These are phyloP conservation scores for Trichophyton schoenleinii DNA, from an alignment of 2,329 filamentous ascomycete species.

Conservation along the genomic window DNA sequence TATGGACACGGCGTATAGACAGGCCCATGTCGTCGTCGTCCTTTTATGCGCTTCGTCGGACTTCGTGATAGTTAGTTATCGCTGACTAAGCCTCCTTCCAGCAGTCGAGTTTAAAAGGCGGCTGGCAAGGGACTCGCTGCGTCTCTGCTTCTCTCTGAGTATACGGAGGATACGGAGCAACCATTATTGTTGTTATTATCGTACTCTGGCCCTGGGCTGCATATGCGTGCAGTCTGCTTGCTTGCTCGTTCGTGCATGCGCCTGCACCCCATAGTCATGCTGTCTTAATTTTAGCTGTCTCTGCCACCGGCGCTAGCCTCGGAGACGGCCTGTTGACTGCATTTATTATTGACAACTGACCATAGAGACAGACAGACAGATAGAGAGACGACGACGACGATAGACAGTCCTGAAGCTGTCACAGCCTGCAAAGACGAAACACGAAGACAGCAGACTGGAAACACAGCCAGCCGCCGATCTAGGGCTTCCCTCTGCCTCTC, in stretches of 20 bases:
- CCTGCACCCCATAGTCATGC: neutral
- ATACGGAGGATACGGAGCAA: too few species aligned
- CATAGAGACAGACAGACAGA: too few species aligned
- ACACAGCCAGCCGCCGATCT: neutral
- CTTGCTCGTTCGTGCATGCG: neutral
- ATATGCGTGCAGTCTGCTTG: neutral
- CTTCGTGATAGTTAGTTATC: neutral
- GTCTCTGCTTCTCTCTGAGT: too few species aligned
- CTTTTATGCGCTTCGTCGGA: neutral
- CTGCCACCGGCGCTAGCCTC: neutral
- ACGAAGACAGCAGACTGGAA: neutral
- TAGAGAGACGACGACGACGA: neutral
- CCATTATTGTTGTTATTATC: too few species aligned
- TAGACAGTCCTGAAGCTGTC: neutral
- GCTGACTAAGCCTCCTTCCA: too few species aligned
- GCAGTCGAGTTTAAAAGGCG: too few species aligned
- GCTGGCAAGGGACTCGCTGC: too few species aligned
- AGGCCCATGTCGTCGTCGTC: too few species aligned
- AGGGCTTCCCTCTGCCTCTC: neutral
- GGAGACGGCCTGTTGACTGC: neutral
- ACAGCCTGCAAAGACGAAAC: neutral
- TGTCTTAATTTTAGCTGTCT: neutral
- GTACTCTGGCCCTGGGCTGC: neutral
- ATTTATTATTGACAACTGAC: too few species aligned
- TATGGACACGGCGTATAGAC: too few species aligned